Base-by-base conservation (phyloP, 768 basidiomycete species). In the Hypholoma fasciculare region DNA sequence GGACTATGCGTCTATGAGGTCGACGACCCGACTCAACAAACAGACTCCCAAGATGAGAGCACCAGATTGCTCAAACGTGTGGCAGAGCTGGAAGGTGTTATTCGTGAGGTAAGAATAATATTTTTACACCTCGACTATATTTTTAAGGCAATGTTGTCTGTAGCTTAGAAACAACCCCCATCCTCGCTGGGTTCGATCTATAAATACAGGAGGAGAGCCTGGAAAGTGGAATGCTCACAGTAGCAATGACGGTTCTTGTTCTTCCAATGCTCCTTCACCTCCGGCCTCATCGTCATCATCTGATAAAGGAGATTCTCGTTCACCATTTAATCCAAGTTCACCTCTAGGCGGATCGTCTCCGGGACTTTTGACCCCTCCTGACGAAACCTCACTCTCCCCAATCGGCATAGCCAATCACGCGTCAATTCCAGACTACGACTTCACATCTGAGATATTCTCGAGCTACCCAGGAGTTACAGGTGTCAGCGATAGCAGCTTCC, bases 1-100 rank as follows among this genome's bases (percentile, higher is more conserved):
- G 90, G 90, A 1, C 76, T 91, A 4, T 94, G 91, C 67, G 87
- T 92, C 8, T 94, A 94, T 64, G 90, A 94, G 68, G 84, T 92
- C 8, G 90, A 92, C 64, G 89, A 90, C 65, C 87, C 87, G 23
- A 83, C 70, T 59, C 82, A 85, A 70, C 78, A 82, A 65, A 74
- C 72, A 12, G 78, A 79, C 50, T 64, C 71, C 9, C 81, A 82
- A 59, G 87, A 88, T 56, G 90, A 92, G 67, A 79, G 78, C 46
- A 79, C 83, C 34, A 80, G 86, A 38, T 77, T 93, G 20, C 80
- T 89, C 54, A 83, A 84, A 59, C 84, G 91, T 44, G 87, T 93
- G 20, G 90, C 90, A 26, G 91, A 94, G 65, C 79, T 94, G 0
- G 91, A 94, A 70, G 87, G 88, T 50, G 89, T 92, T 37, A 88